phyloP scores from a whole-genome alignment of 2,329 filamentous ascomycete genomes.

The Phoma sp. region DNA sequence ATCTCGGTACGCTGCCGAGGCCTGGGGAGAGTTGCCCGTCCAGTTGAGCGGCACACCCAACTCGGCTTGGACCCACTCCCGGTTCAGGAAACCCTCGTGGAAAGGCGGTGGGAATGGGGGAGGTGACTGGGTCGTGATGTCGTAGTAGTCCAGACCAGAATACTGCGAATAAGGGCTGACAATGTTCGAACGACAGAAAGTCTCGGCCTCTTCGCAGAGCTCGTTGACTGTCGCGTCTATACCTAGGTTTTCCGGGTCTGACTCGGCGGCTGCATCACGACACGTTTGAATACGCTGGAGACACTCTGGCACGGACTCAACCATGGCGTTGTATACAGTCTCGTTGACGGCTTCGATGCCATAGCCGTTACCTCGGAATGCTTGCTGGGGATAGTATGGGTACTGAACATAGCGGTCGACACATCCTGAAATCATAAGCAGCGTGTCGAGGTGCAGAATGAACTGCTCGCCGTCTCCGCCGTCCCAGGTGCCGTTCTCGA shows the following conservation, averaged over 20 bases:
- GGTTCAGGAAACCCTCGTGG: conserved; percentile 46
- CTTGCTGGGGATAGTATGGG: conserved; percentile 55
- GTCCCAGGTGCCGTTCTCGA: conserved; percentile 37
- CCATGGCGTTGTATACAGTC: conserved; percentile 23
- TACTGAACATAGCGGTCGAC: conserved; percentile 55
- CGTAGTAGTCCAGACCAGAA: conserved; percentile 28
- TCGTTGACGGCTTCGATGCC: conserved; percentile 56
- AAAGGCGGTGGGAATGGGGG: conserved; percentile 29
- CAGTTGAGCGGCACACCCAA: conserved; percentile 65
- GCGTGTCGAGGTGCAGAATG: conserved; percentile 51
- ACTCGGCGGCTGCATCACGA: conserved; percentile 20
- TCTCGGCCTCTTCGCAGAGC: conserved; percentile 58
- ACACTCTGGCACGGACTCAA: conserved; percentile 21
- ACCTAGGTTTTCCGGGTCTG: conserved; percentile 48
- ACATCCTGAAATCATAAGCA: conserved; percentile 53
- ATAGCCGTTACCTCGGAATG: conserved; percentile 62
- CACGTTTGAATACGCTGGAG: conserved; percentile 19
- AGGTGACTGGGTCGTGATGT: conserved; percentile 25
- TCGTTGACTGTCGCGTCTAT: conserved; percentile 41
- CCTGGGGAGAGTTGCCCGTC: conserved; percentile 22
- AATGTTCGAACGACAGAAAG: conserved; percentile 44
- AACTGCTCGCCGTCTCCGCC: conserved; percentile 21
- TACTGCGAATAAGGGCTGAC: conserved; percentile 25
- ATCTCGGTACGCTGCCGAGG: conserved; percentile 25
- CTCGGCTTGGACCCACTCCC: conserved; percentile 60